Base-by-base conservation (phyloP, 257 asterid genomes). In the Eucommia ulmoides region DNA sequence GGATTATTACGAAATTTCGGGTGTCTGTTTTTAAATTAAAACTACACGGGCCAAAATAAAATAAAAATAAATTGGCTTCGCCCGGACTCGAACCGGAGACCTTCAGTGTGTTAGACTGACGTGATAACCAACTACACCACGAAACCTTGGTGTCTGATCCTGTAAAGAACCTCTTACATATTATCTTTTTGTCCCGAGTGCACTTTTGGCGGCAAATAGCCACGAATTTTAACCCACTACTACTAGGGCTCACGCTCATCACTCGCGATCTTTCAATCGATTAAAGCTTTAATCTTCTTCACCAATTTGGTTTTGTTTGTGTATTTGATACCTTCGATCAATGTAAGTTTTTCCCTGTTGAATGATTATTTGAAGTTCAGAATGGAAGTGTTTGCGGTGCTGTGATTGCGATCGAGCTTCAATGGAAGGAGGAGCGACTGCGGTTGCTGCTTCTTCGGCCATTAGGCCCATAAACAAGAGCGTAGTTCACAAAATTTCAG, bases 81-180 rank as follows among this genome's bases (percentile, higher is more conserved):
- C 83, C 82, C 81, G 83, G 80, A 22, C 35, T 78, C 75, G 79
- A 79, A 74, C 82, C 84, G 87, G 93, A 77, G 94, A 84, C 95
- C 94, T 84, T 81, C 95, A 79, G 95, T 77, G 93, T 84, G 92
- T 84, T 84, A 81, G 93, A 83, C 92, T 81, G 94, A 84, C 92
- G 86, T 79, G 88, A 81, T 84, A 84, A 81, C 97, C 97, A 83
- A 81, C 97, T 87, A 87, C 93, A 87, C 93, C 94, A 80, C 91
- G 91, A 87, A 10, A 18, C 48, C 48, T 2, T 42, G 1, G 8
- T n/a, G n/a, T n/a, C 15, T 1, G 48, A 14, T 38, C n/a, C 16
- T 14, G 38, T 26, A 12, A 4, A 6, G 6, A 26, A 4, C 6
- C 12, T 26, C 12, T 26, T 4, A 26, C 38, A 26, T 4, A 4